Evolutionary conservation across 257 asterid species (phyloP).

Genomic region (Fraxinus excelsior): DNA sequence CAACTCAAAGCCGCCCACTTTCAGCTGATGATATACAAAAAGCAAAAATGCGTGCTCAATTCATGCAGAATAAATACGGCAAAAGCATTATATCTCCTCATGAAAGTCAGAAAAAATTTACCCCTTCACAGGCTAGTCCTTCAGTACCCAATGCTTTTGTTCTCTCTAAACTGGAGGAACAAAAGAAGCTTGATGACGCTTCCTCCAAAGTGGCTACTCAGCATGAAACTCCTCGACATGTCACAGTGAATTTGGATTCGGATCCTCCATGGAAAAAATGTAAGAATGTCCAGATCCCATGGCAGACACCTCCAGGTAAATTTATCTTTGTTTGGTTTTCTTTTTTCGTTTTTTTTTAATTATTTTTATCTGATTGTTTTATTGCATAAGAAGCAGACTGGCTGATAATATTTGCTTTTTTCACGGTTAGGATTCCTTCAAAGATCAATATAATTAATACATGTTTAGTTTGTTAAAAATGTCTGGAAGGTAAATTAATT

Average conservation of each 20-base stretch:
- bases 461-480: slow-evolving; percentile 21
- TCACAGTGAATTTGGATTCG: slow-evolving; percentile 34
- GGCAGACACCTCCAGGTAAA: slow-evolving; percentile 87
- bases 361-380: slow-evolving; percentile 9
- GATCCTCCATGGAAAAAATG: slow-evolving; percentile 73
- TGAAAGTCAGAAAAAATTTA: slow-evolving; percentile 52
- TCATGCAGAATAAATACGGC: slow-evolving; percentile 71
- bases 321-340: slow-evolving; percentile 27
- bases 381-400: background rate
- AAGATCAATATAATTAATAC: slow-evolving; percentile 14
- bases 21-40: slow-evolving; percentile 99
- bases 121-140: slow-evolving; percentile 43
- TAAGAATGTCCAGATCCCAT: slow-evolving; percentile 69
- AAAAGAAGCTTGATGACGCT: slow-evolving; percentile 35
- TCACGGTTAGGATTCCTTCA: slow-evolving; percentile 16
- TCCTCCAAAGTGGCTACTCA: slow-evolving; percentile 32
- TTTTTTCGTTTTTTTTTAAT: background rate
- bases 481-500: slow-evolving; percentile 6
- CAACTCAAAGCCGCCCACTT: slow-evolving; percentile 88
- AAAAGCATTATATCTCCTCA: slow-evolving; percentile 46
- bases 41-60: slow-evolving; percentile 95
- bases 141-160: slow-evolving; percentile 35
- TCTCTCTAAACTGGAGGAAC: slow-evolving; percentile 37
- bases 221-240: slow-evolving; percentile 34
- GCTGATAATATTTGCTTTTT: slow-evolving; percentile 3